Base-by-base conservation (phyloP, 2,329 filamentous ascomycete species). In the Plectosphaerella sp. region DNA sequence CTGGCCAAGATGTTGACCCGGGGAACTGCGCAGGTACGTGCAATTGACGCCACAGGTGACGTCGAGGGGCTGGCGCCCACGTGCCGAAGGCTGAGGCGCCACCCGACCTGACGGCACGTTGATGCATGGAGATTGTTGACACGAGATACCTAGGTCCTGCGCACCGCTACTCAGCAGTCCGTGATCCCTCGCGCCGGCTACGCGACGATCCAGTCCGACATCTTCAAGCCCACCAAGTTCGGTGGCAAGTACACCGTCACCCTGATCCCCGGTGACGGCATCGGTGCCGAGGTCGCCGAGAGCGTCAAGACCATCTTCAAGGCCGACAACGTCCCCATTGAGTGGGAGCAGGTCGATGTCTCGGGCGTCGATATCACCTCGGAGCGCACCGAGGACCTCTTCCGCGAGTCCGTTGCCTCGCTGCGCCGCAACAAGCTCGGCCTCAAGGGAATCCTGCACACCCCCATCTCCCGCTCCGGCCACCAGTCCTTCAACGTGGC, bases 401-500 rank as follows among this genome's bases (percentile, higher is more conserved):
- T 99, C 83, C 86, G 89, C 70, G 90, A 97, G 77, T 92, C 91
- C 51, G 92, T 99, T 67, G 86, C 91, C 57, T 97, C 94, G 52
- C 84, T 99, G 67, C 91, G 91, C 80, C 88, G 94, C 75, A 99
- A 99, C 85, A 97, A 97, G 86, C 86, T 99, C 64, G 94, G 92
- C 64, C 84, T 99, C 67, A 99, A 99, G 85, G 94, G 94, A 73
- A 99, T 99, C 73, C 83, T 99, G 46, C 93, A 97, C 82, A 99
- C 94, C 24, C 94, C 94, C 61, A 89, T 99, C 70, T 90, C 92
- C 78, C 87, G 94, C 65, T 96, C 92, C 59, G 94, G 94, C 65
- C 94, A 99, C 83, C 91, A 96, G 77, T 96, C 90, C 62, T 99
- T 99, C 91, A 99, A 99, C 80, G 94, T 99, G 63, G 94, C 94